phyloP scores from a whole-genome alignment of 257 asterid genomes.

The Orobanche coerulescens region DNA sequence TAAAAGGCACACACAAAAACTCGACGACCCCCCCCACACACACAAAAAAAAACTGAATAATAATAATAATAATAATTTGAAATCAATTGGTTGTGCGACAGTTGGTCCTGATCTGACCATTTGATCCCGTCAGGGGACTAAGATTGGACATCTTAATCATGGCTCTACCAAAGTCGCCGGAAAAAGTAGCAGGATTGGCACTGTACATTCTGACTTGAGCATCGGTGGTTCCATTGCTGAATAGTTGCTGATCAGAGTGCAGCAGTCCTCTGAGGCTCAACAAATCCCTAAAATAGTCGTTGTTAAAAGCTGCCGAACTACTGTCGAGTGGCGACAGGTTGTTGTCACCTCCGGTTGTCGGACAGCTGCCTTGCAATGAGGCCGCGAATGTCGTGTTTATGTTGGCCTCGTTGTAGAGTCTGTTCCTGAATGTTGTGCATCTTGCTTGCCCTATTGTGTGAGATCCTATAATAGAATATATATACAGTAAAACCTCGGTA shows the following conservation, averaged over 20 bases:
- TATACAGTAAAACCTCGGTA: too few relatives aligned
- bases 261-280: conserved; percentile 38
- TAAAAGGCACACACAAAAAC: too few relatives aligned
- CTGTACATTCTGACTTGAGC: conserved; percentile 47
- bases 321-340: conserved; percentile 38
- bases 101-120: conserved; percentile 56
- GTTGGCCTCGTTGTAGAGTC: conserved; percentile 57
- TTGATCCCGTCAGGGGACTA: conserved; percentile 54
- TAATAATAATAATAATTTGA: neutral
- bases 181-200: conserved; percentile 37
- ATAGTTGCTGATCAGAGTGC: conserved; percentile 62
- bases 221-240: conserved; percentile 55
- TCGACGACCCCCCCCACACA: too few relatives aligned
- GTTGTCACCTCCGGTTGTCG: conserved; percentile 39
- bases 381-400: conserved; percentile 41
- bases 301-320: conserved; percentile 38
- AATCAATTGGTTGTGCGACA: conserved; percentile 49
- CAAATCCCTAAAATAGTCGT: conserved; percentile 41
- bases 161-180: conserved; percentile 52
- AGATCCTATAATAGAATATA: conserved; percentile 28
- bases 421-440: conserved; percentile 38
- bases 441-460: conserved; percentile 72
- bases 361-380: conserved; percentile 33
- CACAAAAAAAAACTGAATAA: neutral
- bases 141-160: conserved; percentile 72